Evolutionary conservation across 371 early-diverging fungal genomes (phyloP), one percentile per base, ranked within the genome.

Genomic region (Basidiobolus meristosporus): DNA sequence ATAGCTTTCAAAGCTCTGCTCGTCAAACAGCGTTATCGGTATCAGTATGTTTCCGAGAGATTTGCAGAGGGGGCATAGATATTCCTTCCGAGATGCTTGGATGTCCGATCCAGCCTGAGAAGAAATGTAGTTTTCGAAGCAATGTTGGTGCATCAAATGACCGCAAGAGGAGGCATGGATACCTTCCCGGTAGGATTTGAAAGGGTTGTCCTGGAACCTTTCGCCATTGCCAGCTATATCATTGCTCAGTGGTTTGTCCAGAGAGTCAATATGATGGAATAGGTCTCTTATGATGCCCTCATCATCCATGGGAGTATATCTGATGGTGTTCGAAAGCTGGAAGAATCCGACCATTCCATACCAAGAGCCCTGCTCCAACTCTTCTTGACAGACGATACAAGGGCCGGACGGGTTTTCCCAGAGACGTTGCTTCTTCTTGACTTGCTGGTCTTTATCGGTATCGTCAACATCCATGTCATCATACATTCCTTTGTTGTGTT

Each of bases 311-410:
- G 83, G 75, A 0, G 76, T 71, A 15, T 65, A 67, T 12, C 81
- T 68, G 37, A 81, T 52, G 7, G 79, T 70, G 33, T 72, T 73
- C 15, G 77, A 78, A 0, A 81, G 74, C 46, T 93, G 93, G 0
- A 85, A 60, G 19, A 89, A 59, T 4, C 78, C 73, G 21, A 96
- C 62, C 40, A 88, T 62, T 18, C 97, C 97, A 56, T 83, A 90
- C 18, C 75, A 60, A 38, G 71, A 62, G 10, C 60, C 53, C 14
- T 65, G 60, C 36, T 73, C 67, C 19, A 80, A 78, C 41, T 81
- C 82, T 55, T 91, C 97, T 54, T 90, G 92, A 46, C 97, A 96
- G 2, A 92, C 83, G 43, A 96, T 90, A 52, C 97, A 96, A 2
- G 77, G 74, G 1, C 91, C 93, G 0, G 64, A 57, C 0, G 86